phyloP scores from a whole-genome alignment of 306 rosid species.

The Gleditsia sinensis region DNA sequence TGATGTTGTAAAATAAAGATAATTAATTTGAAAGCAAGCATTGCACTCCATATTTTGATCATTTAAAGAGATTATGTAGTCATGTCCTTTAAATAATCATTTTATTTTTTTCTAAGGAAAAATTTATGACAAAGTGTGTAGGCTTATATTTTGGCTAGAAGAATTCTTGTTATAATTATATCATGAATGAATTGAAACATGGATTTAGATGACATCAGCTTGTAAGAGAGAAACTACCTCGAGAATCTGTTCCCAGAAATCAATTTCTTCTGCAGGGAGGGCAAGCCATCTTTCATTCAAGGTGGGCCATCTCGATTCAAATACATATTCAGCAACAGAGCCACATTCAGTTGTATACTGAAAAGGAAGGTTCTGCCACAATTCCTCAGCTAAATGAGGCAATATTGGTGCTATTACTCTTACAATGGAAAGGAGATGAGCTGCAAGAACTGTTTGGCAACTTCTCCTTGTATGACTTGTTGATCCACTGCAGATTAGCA shows the following conservation, averaged over 20 bases:
- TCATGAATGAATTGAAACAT: constrained; percentile 15
- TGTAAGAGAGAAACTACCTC: constrained; percentile 57
- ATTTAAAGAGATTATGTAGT: neutral
- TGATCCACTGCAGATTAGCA: constrained; percentile 67
- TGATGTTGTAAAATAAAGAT: constrained; percentile 7
- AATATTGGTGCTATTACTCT: constrained; percentile 87
- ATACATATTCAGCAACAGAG: constrained; percentile 76
- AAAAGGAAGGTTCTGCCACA: constrained; percentile 97
- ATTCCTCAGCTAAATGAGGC: constrained; percentile 99
- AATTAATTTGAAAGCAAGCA: neutral
- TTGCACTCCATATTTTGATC: constrained; percentile 23
- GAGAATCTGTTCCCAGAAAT: constrained; percentile 81
- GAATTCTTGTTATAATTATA: constrained; percentile 11
- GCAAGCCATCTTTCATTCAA: constrained; percentile 72
- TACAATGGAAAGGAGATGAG: constrained; percentile 75
- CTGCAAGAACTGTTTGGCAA: constrained; percentile 95
- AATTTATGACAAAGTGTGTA: neutral
- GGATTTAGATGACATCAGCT: constrained; percentile 4
- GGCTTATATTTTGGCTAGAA: constrained; percentile 6
- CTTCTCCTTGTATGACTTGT: constrained; percentile 85
- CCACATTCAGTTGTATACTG: constrained; percentile 62
- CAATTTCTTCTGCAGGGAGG: constrained; percentile 68
- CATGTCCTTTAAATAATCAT: neutral
- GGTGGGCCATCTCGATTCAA: constrained; percentile 92
- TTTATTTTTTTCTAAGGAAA: neutral